Percentiles rank a stretch among this genome's conserved stretches.
Evolutionary conservation across 2,329 filamentous ascomycete genomes (phyloP).

Genomic region (Ceratocystis variospora): DNA sequence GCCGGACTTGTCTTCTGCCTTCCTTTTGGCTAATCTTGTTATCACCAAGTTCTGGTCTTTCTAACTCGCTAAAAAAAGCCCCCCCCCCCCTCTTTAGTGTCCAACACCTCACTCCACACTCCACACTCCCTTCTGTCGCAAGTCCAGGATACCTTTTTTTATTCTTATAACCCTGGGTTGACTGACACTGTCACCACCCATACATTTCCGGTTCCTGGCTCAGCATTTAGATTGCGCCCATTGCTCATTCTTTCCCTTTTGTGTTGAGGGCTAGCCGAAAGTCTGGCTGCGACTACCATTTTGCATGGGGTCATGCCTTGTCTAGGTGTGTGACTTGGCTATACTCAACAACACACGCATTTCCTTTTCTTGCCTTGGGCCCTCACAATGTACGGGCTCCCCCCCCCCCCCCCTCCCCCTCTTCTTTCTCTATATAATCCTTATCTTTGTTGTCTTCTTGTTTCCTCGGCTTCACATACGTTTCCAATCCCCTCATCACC

Average conservation of each 20-base stretch:
- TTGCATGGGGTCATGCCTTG: constrained; percentile 11
- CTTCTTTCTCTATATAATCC: not conserved
- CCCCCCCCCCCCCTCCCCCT: no score
- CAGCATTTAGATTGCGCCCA: not conserved
- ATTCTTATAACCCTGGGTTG: not conserved
- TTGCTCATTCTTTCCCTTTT: not conserved
- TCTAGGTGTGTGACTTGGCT: constrained; percentile 17
- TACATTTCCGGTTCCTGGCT: not conserved
- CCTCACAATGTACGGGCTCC: not conserved
- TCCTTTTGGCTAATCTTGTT: not conserved
- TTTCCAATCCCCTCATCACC: not conserved
- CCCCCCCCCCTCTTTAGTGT: not conserved
- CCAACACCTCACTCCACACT: not conserved
- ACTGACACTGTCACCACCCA: not conserved
- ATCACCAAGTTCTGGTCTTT: not conserved
- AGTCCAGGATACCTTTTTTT: not conserved
- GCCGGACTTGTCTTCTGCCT: not conserved
- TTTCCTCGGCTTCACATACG: not conserved
- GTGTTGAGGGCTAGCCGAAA: constrained; percentile 1
- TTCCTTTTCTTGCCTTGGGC: not conserved
- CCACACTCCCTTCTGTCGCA: not conserved
- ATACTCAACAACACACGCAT: not conserved
- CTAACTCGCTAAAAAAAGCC: not conserved
- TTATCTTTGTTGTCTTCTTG: not conserved
- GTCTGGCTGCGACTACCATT: not conserved